A percentile compares a stretch with the other conserved stretches of the same genome.
Evolutionary conservation across 2,329 filamentous ascomycete genomes (phyloP).

Genomic region (Calonectria hawksworthii): DNA sequence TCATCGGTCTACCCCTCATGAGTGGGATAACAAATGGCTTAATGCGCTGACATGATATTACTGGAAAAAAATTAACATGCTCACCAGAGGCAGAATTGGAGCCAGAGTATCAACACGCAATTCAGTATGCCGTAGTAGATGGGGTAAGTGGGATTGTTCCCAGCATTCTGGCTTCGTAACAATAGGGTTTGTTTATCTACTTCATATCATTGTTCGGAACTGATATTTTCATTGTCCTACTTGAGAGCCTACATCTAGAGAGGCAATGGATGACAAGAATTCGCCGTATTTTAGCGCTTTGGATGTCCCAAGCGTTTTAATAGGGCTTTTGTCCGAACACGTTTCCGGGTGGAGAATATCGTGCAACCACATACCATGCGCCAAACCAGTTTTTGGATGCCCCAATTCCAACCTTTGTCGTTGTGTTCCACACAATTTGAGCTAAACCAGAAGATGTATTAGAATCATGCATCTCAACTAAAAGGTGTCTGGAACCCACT

Average conservation of each 20-base stretch:
- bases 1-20: conserved; percentile 2
- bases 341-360: not conserved
- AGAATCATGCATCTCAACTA: not conserved
- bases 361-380: not conserved
- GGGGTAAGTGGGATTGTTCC: no score
- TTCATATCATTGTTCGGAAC: no score
- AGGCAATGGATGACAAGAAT: not conserved
- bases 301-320: not conserved
- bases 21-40: not conserved
- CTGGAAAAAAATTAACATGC: not conserved
- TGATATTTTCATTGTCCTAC: no score
- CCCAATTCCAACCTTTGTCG: not conserved
- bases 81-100: not conserved
- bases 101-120: not conserved
- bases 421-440: not conserved
- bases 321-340: not conserved
- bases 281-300: not conserved
- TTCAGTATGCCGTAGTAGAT: not conserved
- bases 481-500: not conserved
- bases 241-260: not conserved
- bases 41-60: not conserved
- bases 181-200: no score
- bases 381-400: not conserved
- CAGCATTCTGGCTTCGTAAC: no score
- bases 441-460: not conserved